These are phyloP conservation scores for Chlamydomonas reinhardtii DNA, from an alignment of 163 green algal species.

Conservation along the genomic window DNA sequence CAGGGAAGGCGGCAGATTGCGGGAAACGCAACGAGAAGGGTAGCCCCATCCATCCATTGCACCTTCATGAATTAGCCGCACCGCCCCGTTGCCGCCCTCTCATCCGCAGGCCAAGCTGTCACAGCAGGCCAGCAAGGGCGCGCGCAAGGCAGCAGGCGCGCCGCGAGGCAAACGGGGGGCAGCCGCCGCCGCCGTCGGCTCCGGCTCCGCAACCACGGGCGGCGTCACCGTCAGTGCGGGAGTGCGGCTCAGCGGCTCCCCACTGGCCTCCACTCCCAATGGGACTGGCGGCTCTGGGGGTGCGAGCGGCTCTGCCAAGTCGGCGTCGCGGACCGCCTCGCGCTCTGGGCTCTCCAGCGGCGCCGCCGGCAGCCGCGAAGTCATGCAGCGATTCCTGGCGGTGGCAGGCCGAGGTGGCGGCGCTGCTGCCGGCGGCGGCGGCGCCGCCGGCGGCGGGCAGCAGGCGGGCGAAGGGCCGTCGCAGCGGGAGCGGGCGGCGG, in stretches of 20 bases:
- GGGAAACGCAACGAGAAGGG: too few species aligned
- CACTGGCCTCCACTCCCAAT: not conserved
- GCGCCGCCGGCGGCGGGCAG: not conserved
- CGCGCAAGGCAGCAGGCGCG: not conserved
- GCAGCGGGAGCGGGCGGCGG: not conserved
- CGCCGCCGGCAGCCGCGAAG: not conserved
- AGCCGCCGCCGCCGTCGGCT: not conserved
- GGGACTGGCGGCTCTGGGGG: too few species aligned
- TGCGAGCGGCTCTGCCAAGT: not conserved
- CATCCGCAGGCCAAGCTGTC: conserved; percentile 26
- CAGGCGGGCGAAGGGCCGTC: not conserved
- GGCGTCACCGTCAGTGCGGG: not conserved
- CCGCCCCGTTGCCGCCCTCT: too few species aligned
- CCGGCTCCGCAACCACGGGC: not conserved
- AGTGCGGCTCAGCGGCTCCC: not conserved
- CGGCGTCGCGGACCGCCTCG: too few species aligned
- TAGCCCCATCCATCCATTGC: too few species aligned
- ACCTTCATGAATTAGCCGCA: too few species aligned
- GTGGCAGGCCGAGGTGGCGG: not conserved
- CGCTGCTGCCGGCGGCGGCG: not conserved
- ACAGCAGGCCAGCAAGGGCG: conserved; percentile 15
- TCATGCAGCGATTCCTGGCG: conserved; percentile 30
- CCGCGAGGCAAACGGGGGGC: too few species aligned
- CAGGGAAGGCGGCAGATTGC: too few species aligned
- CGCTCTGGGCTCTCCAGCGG: not conserved